phyloP scores from a whole-genome alignment of 2,329 filamentous ascomycete genomes.

The Sclerotinia minor region DNA sequence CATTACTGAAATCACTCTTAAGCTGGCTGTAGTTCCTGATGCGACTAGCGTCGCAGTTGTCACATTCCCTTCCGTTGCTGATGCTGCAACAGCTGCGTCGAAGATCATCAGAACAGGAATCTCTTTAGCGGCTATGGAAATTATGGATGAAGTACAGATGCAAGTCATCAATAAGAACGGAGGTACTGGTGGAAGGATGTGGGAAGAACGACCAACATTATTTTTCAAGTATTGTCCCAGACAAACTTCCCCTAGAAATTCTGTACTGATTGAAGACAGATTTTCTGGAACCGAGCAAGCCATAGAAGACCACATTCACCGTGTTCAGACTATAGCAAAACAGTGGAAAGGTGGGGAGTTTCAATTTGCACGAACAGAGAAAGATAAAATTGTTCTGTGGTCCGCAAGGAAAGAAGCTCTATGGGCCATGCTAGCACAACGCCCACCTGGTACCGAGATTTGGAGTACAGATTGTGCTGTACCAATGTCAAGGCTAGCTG shows the following conservation, averaged over 20 bases:
- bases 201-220: conserved; percentile 72
- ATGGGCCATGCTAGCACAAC: conserved; percentile 74
- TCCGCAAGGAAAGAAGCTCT: conserved; percentile 77
- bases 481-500: conserved; percentile 70
- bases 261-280: background rate
- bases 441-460: conserved; percentile 59
- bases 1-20: conserved; percentile 81
- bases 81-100: conserved; percentile 71
- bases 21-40: conserved; percentile 72
- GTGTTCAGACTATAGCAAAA: conserved; percentile 67
- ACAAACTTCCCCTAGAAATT: fast-evolving
- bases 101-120: conserved; percentile 63
- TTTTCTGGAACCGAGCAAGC: conserved; percentile 75
- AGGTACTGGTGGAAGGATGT: conserved; percentile 63
- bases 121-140: conserved; percentile 52
- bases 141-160: conserved; percentile 88
- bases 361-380: conserved; percentile 69
- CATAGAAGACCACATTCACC: conserved; percentile 71
- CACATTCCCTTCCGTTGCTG: conserved; percentile 71
- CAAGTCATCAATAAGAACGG: conserved; percentile 72
- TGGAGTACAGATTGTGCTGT: conserved; percentile 86
- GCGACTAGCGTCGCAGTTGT: conserved; percentile 75
- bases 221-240: conserved; percentile 63
- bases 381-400: conserved; percentile 75
- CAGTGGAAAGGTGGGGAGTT: conserved; percentile 63